Base-by-base conservation (phyloP, 192 early-diverging fungal genomes). In the Rhizophagus sp. region DNA sequence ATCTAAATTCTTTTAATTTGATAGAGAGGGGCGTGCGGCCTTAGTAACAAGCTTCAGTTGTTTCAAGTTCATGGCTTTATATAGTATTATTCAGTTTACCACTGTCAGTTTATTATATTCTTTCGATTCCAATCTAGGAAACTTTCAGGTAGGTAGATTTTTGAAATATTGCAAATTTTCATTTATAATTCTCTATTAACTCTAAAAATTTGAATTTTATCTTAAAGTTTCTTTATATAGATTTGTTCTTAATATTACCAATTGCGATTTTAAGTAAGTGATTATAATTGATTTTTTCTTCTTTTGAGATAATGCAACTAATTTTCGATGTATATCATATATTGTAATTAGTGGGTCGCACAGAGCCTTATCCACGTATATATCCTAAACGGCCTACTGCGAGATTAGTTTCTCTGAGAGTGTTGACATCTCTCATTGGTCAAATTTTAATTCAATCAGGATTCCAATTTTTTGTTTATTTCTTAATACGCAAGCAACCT, bases 51-150 rank as follows among this genome's bases (percentile, higher is more conserved):
- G 93, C 80, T 99, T 99, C 84, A 94, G 92, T 81, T 98, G 96
- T 87, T 98, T 99, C 92, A 97, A 99, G 88, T 99, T 94, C 84
- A 98, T 99, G 96, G 97, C 97, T 2, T 85, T 98, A 47, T 99
- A 99, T 84, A 94, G 92, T 73, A 89, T 99, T 68, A 98, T 99
- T 80, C 98, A 99, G 81, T 98, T 97, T 80, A 96, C 95, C 1
- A 91, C 95, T 7, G 97, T 99, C 62, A 95, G 94, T 69, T 85
- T 99, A 33, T 82, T 99, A 77, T 98, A 99, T 87, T 84, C 90
- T 24, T 94, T 96, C 84, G 95, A 88, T 39, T 91, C 91, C 72
- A 96, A 96, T 75, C 85, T 99, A 80, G 96, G 94, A 34, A 96
- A 99, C 81, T 94, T 95, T 80, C 96, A 98, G 82, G 81, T 82